Base-by-base conservation (phyloP, 2,329 filamentous ascomycete genomes). In the Cladosporium phlei region DNA sequence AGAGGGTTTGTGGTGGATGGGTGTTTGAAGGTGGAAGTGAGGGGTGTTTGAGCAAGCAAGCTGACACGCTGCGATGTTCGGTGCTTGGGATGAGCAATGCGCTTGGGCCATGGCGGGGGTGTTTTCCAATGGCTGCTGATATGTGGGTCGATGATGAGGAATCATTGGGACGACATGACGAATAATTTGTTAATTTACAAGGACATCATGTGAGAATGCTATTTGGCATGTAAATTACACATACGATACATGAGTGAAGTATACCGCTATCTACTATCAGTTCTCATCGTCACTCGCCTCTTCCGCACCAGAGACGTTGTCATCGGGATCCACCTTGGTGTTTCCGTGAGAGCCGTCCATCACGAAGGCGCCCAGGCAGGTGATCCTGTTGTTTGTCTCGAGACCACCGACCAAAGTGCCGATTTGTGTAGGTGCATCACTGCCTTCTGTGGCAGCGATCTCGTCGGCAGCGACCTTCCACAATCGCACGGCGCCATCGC, bases 371-470 rank as follows among this genome's bases (percentile, higher is more conserved):
- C 81, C 82, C 59, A 97, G 63, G 64, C 93, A 97, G 28, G 90
- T 97, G 55, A 97, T 89, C 47, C 93, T 76, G 64, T 91, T 90
- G 35, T 84, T 82, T 17, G 90, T 95, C 66, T 90, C 85, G 60
- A 93, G 93, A 24, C 78, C 82, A 12, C 83, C 88, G 34, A 95
- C 64, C 46, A 94, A 63, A 54, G 69, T 76, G 22, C 87, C 89
- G 17, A 86, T 66, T 52, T 80, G 75, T 22, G 55, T 61, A 6
- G 64, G 58, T 5, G 59, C 56, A 29, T 61, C 61, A 4, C 55
- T 57, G 7, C 43, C 28, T 27, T 46, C 46, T 17, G 38, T 37
- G 19, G 32, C 19, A 27, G 30, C 34, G 11, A 35, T 33, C 8
- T 50, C 49, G 14, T 28, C 32, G 9, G 46, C 27, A 2, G 39